phyloP scores from a whole-genome alignment of 2,329 filamentous ascomycete species.

The Claviceps sorghi region DNA sequence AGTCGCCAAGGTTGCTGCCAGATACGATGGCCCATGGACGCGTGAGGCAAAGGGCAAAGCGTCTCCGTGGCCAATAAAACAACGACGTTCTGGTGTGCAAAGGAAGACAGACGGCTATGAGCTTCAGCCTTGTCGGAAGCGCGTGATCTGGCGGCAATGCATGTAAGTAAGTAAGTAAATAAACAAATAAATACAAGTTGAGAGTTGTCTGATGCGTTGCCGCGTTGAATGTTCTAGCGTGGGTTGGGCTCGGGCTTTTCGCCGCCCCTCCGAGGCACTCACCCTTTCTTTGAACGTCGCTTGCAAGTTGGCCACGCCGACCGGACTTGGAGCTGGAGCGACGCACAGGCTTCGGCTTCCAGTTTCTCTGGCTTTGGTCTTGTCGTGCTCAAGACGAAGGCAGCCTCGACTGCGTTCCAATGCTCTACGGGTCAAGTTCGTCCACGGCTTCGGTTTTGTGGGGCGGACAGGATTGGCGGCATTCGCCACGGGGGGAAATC shows the following conservation, averaged over 20 bases:
- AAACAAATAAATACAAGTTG: too few relatives aligned
- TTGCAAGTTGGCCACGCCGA: background rate
- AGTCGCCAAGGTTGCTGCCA: constrained; percentile 7
- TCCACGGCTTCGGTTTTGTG: background rate
- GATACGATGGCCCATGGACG: background rate
- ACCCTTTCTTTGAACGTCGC: too few relatives aligned
- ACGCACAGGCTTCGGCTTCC: background rate
- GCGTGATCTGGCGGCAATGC: background rate
- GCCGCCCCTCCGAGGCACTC: background rate
- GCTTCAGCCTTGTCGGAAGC: background rate
- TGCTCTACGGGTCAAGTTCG: background rate
- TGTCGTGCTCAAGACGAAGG: background rate
- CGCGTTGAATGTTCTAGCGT: background rate
- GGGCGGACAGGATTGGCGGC: background rate
- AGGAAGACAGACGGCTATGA: background rate
- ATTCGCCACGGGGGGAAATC: background rate
- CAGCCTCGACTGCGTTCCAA: constrained; percentile 1
- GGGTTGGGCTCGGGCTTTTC: background rate
- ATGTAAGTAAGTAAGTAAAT: background rate
- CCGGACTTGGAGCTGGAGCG: constrained; percentile 2
- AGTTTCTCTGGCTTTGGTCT: too few relatives aligned
- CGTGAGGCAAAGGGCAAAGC: background rate
- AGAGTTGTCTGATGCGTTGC: background rate
- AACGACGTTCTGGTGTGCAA: background rate
- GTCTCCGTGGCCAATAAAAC: background rate